A percentile compares a stretch with the other conserved stretches of the same genome.
phyloP scores from a whole-genome alignment of 208 protist genomes.

The Trypanosoma cruzi region DNA sequence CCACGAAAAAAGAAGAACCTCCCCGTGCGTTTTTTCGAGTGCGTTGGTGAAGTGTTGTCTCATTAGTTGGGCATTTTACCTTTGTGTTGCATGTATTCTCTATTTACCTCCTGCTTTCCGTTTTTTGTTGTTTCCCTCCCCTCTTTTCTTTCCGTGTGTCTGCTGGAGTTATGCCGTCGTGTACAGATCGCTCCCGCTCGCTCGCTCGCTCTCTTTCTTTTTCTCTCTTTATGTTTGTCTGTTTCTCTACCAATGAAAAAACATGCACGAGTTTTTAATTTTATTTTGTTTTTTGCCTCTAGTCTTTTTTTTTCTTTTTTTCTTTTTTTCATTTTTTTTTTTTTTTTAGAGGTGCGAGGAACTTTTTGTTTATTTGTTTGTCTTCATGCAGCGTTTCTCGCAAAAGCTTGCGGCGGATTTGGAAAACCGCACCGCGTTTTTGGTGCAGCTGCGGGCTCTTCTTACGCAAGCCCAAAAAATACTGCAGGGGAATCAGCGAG shows the following conservation, averaged over 20 bases:
- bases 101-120: constrained; percentile 12
- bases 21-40: constrained; percentile 58
- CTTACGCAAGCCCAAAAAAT: constrained; percentile 60
- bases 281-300: neutral
- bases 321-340: constrained; percentile 23
- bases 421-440: constrained; percentile 77
- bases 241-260: neutral
- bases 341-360: constrained; percentile 6
- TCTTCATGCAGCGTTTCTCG: constrained; percentile 21
- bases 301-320: neutral
- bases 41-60: constrained; percentile 28
- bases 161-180: constrained; percentile 16
- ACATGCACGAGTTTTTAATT: neutral
- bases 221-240: constrained; percentile 25
- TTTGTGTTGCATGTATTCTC: neutral
- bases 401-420: constrained; percentile 42
- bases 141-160: constrained; percentile 23
- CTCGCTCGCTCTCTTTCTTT: neutral
- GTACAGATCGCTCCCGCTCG: neutral
- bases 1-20: constrained; percentile 47
- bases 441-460: constrained; percentile 74
- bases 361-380: too few relatives aligned
- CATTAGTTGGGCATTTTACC: neutral
- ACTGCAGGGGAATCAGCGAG: constrained; percentile 46
- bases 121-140: constrained; percentile 23